Conservation (phyloP, 768 basidiomycete genomes). For the Fomitopsis pulvina region DNA sequence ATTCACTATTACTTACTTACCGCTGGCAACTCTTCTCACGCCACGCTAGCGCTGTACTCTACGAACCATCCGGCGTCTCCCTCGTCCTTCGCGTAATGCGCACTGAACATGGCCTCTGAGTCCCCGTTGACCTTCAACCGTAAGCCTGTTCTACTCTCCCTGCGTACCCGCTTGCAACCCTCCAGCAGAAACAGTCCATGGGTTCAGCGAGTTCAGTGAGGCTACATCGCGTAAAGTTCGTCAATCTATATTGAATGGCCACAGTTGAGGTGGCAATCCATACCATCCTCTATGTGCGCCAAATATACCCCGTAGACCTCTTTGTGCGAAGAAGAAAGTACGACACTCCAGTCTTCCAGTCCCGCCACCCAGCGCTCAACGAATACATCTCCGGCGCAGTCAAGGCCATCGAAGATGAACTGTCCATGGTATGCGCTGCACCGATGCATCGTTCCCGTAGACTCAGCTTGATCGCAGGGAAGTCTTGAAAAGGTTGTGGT, state of each 20-base stretch:
- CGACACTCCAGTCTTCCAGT: slow-evolving; percentile 86
- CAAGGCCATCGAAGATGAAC: slow-evolving; percentile 74
- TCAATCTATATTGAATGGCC: background rate
- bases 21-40: background rate
- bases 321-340: slow-evolving; percentile 88
- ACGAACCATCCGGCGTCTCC: background rate
- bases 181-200: slow-evolving; percentile 50
- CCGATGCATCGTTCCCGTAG: too few species aligned
- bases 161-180: background rate
- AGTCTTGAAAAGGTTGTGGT: slow-evolving; percentile 74
- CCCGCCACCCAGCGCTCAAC: slow-evolving; percentile 83
- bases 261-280: slow-evolving; percentile 93
- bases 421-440: slow-evolving; percentile 55
- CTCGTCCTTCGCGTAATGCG: background rate
- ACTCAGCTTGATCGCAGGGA: slow-evolving; percentile 40
- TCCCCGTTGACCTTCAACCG: slow-evolving; percentile 27
- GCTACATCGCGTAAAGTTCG: slow-evolving; percentile 1
- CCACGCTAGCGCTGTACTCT: slow-evolving; percentile 1
- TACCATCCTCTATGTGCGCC: slow-evolving; percentile 84
- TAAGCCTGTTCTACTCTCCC: slow-evolving; percentile 10
- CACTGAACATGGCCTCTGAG: slow-evolving; percentile 8
- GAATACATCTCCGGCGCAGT: slow-evolving; percentile 87
- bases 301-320: slow-evolving; percentile 83
- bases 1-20: too few species aligned
- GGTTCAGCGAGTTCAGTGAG: slow-evolving; percentile 69